A percentile compares a stretch with the other conserved stretches of the same genome.
These are phyloP conservation scores for Citrus glauca DNA, from an alignment of 345 rosid species.

Conservation along the genomic window DNA sequence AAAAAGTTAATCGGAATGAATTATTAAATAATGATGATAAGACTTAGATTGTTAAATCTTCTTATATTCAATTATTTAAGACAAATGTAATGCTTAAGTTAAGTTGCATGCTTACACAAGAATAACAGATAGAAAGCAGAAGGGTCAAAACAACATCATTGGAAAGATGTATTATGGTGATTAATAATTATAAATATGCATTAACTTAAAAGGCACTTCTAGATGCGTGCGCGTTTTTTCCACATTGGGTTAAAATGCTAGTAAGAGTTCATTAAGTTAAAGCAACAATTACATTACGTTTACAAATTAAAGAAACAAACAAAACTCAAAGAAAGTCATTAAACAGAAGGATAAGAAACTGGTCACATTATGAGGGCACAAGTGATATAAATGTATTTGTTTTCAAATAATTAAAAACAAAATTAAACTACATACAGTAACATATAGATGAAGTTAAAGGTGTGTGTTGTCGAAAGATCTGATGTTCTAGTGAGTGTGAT, in stretches of 20 bases:
- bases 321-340: not conserved
- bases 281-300: not conserved
- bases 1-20: not conserved
- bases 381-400: not conserved
- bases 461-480: not conserved
- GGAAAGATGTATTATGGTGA: not conserved
- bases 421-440: not conserved
- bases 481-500: not conserved
- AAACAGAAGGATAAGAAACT: not conserved
- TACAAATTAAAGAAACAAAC: not conserved
- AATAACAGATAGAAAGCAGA: not conserved
- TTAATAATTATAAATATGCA: not conserved
- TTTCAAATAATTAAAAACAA: not conserved
- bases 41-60: not conserved
- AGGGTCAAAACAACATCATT: not conserved
- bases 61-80: not conserved
- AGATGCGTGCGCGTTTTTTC: not conserved
- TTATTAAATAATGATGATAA: constrained; percentile 7
- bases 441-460: not conserved
- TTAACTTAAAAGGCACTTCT: not conserved
- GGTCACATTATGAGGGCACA: constrained; percentile 2
- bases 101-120: constrained; percentile 4
- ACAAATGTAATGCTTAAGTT: not conserved
- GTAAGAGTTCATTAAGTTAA: not conserved
- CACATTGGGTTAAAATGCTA: not conserved